Evolutionary conservation across 768 basidiomycete genomes (phyloP), one percentile per base, ranked within the genome.

Genomic region (Russula brevipes): DNA sequence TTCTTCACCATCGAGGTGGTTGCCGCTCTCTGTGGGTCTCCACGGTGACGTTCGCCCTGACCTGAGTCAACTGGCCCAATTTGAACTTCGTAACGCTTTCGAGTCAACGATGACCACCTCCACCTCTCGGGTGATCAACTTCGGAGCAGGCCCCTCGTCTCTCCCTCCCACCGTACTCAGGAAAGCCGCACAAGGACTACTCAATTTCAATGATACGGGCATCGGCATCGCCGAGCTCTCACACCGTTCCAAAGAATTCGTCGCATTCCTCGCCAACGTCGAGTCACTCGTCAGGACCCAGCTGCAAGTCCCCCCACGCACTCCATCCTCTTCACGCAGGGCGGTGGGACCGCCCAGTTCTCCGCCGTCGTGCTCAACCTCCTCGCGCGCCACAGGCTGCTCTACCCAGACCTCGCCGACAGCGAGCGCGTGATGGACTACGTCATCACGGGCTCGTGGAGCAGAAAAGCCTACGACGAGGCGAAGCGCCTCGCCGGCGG

Each of bases 151-250:
- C 1, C 97, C 97, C 16, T 97, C 94, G 19, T 88, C 91, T 0
- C 80, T 99, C 46, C 97, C 97, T 16, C 81, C 85, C n/a, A 77
- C 85, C 4, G 92, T 98, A 36, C 84, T 99, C 57, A 76, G 86
- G 69, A 85, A 94, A 72, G 93, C 95, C 2, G 82, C 89, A 14
- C 77, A 82, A 65, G 93, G 89, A 16, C 80, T 98, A n/a, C 78
- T 99, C 70, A 89, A 98, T 79, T 98, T 93, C 75, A 79, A 87
- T 60, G 81, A 81, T 52, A 95, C 91, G 2, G 97, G 97, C 33
- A 95, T 98, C 64, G 97, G 97, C 49, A 85, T 99, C 72, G 90
- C 93, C 47, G 97, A 99, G 75, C 84, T 98, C 72, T 96, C 94
- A 1, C 97, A 99, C 74, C 89, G 97, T 68, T 94, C 94, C 45